Conservation (phyloP, 1,139 yeast species). For the Candida pseudocylindracea region DNA sequence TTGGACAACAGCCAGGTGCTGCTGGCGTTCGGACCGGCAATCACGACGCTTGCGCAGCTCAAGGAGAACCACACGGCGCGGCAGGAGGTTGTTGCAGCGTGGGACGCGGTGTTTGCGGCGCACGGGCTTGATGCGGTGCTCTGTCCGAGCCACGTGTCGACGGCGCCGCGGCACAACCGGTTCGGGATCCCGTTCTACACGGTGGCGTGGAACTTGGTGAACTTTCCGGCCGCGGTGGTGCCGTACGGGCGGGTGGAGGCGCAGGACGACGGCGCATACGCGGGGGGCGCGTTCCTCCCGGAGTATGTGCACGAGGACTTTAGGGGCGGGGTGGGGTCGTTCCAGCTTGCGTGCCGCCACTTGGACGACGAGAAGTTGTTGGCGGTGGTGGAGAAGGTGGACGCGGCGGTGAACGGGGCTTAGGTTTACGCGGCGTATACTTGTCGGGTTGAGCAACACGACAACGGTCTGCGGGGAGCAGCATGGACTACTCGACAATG, state of each 20-base stretch:
- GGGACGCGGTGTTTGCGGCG: too few relatives aligned
- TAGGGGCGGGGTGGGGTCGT: slow-evolving; percentile 44
- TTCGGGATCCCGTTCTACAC: slow-evolving; percentile 38
- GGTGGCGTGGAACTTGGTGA: slow-evolving; percentile 11
- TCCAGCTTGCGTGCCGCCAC: slow-evolving; percentile 36
- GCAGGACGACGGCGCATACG: slow-evolving; percentile 3
- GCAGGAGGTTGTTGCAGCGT: too few relatives aligned
- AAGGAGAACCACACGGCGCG: neutral
- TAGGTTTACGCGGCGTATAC: too few relatives aligned
- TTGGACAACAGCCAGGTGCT: neutral
- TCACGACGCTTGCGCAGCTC: neutral
- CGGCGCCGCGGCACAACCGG: slow-evolving; percentile 23
- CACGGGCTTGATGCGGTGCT: slow-evolving; percentile 10
- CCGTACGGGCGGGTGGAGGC: slow-evolving; percentile 22
- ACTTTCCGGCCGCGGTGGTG: slow-evolving; percentile 29
- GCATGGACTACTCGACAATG: slow-evolving; percentile 3
- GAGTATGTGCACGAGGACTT: slow-evolving; percentile 30
- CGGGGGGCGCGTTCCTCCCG: slow-evolving; percentile 3
- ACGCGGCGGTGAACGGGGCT: too few relatives aligned
- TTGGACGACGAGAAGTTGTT: slow-evolving; percentile 41
- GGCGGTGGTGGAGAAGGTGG: slow-evolving; percentile 9
- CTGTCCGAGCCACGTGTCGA: slow-evolving; percentile 8
- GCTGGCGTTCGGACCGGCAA: neutral
- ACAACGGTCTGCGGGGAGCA: too few relatives aligned
- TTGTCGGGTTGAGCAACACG: too few relatives aligned